Evolutionary conservation across 116 monocot species (phyloP), one percentile per base, ranked within the genome.

Genomic region (Trichopus zeylanicus): DNA sequence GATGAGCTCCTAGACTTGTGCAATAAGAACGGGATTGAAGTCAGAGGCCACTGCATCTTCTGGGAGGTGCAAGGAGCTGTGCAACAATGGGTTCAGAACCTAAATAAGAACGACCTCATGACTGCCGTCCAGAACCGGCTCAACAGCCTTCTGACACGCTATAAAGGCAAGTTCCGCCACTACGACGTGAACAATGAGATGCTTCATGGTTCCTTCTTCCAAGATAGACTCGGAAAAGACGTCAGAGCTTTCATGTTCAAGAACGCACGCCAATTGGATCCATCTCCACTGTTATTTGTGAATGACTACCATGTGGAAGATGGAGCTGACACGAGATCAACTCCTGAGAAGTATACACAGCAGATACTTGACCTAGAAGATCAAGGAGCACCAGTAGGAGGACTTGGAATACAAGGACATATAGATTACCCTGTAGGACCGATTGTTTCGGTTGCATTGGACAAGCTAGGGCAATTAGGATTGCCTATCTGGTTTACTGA

Each of bases 161-260:
- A 93, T 51, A 85, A 80, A 59, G 85, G 75, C 4, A 82, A 78
- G 55, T 88, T 93, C 65, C 57, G 59, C 55, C 93, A 93, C 48
- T 93, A 89, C 26, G 89, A 93, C 49, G 93, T 93, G n/a, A 70
- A 89, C 73, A 93, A 89, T 37, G 89, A 93, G 67, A 93, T 93
- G 93, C 89, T 93, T n/a, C 93, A 89, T 66, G 93, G 89, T 3
- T 82, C 89, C 7, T 93, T 93, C 80, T 93, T 82, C 25, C 80
- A 85, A 64, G 85, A 88, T 35, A 73, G 80, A 29, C 78, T 93
- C 0, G 93, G 93, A 48, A 82, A 75, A 57, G 82, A 75, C 35
- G 80, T 88, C 21, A 73, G 89, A 54, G 31, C 80, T 7, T 61
- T 27, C 31, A 85, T 93, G 85, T 93, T 93, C 51, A 85, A 85